Base-by-base conservation (phyloP, 805 yeast species). In the Yueomyces sp. region DNA sequence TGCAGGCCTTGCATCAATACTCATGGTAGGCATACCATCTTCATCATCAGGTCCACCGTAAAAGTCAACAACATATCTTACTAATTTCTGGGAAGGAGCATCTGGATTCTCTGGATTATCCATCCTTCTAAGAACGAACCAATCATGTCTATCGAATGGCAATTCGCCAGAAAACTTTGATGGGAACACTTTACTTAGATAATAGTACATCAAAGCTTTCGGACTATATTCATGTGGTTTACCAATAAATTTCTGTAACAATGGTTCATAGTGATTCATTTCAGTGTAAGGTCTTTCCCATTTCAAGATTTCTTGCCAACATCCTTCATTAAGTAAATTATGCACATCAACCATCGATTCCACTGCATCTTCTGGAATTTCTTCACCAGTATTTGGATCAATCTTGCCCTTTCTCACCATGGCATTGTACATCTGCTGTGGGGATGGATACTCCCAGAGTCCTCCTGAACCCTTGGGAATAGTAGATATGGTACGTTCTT, bases 401-500 rank as follows among this genome's bases (percentile, higher is more conserved):
- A 62, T 54, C 56, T 92, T 90, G 26, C 96, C 95, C 66, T 92
- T 92, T 50, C 90, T 77, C 29, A 87, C 67, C 97, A 92, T 90
- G 9, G 99, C 99, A 56, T 90, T 88, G 51, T 87, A 79, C 99
- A 92, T 92, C 61, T 92, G 99, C 64, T 92, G 98, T 1, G 99
- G 98, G 2, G 96, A 85, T 2, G 99, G 99, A 59, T 92, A 92
- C 64, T 92, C 98, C 99, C 99, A 92, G 40, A 80, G 77, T 2
- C 94, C 94, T 2, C 66, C 69, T 11, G 59, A 57, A 30, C 97
- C 97, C 49, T 85, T 74, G 26, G 98, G 98, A 43, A 92, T 92
- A 2, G 85, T 66, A 12, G 95, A 85, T 36, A 79, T 62, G 2
- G 94, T 82, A 52, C 96, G 76, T 38, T 82, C 85, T 0, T 92